phyloP scores from a whole-genome alignment of 176 grass and related monocot genomes.

The Aegilops longissima region DNA sequence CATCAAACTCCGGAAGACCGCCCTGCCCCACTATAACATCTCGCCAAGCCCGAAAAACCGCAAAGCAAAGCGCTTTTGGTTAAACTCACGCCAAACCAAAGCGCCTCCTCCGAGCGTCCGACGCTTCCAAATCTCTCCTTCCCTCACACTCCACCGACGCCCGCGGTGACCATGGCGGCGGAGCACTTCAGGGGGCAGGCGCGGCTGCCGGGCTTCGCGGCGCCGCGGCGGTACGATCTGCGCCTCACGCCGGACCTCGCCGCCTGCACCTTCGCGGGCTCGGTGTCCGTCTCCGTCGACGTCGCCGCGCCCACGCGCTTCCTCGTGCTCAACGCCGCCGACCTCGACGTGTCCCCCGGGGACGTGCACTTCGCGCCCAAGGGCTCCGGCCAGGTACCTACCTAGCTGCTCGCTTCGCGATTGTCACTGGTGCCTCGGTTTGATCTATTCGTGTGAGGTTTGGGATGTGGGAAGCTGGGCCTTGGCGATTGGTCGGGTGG shows the following conservation, averaged over 20 bases:
- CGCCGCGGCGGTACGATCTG: conserved; percentile 83
- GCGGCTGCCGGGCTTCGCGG: conserved; percentile 67
- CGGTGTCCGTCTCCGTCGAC: conserved; percentile 44
- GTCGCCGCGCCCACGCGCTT: conserved; percentile 54
- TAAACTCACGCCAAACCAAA: not conserved
- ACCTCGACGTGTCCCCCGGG: conserved; percentile 45
- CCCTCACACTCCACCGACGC: not conserved
- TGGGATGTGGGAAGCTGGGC: not conserved
- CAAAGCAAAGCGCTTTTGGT: too few relatives aligned
- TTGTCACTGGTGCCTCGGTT: not conserved
- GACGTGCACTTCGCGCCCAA: conserved; percentile 46
- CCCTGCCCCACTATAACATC: too few relatives aligned
- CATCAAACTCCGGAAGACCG: too few relatives aligned
- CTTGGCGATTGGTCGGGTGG: not conserved
- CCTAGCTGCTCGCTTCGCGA: too few relatives aligned
- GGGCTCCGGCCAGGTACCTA: conserved; percentile 52
- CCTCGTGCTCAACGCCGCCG: conserved; percentile 87
- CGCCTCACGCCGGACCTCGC: conserved; percentile 70
- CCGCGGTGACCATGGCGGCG: not conserved
- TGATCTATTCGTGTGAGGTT: conserved; percentile 18
- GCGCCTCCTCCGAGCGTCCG: not conserved
- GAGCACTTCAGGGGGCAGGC: conserved; percentile 65
- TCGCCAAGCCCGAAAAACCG: too few relatives aligned
- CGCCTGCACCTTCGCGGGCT: conserved; percentile 64
- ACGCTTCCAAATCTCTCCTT: not conserved